A percentile compares a stretch with the other conserved stretches of the same genome.
Conservation (phyloP, 2,329 filamentous ascomycete genomes). For the Verticillium klebahnii region DNA sequence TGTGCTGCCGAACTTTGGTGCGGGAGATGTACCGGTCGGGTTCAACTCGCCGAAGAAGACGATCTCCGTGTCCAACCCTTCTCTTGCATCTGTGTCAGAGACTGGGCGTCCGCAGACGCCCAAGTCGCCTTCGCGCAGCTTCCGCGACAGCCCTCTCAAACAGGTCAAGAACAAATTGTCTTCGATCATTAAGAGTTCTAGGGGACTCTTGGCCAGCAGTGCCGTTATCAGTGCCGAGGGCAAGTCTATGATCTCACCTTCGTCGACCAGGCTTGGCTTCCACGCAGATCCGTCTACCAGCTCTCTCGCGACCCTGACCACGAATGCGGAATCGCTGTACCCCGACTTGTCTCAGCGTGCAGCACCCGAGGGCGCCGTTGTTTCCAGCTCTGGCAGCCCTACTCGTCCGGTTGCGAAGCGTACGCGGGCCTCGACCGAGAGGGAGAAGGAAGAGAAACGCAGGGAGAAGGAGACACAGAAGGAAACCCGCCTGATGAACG, state of each 20-base stretch:
- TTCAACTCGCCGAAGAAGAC: conserved; percentile 49
- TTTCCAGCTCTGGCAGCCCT: conserved; percentile 33
- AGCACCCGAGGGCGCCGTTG: conserved; percentile 18
- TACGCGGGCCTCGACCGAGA: conserved; percentile 55
- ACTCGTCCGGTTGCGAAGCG: conserved; percentile 37
- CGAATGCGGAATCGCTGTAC: conserved; percentile 33
- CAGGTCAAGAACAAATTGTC: conserved; percentile 91
- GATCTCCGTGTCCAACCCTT: conserved; percentile 54
- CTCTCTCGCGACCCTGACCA: conserved; percentile 29
- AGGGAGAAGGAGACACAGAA: conserved; percentile 64
- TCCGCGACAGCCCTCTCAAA: conserved; percentile 75
- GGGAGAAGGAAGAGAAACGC: conserved; percentile 61
- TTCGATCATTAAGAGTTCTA: conserved; percentile 84
- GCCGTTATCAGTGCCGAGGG: conserved; percentile 59
- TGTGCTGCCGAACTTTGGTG: conserved; percentile 32
- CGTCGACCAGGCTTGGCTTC: conserved; percentile 39
- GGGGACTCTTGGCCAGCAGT: conserved; percentile 78
- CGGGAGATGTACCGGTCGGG: conserved; percentile 6
- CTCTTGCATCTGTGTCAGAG: conserved; percentile 44
- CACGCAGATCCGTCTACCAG: conserved; percentile 44
- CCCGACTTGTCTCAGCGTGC: conserved; percentile 40
- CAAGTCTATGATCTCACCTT: conserved; percentile 54
- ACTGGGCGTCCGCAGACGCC: conserved; percentile 39
- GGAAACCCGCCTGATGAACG: conserved; percentile 56
- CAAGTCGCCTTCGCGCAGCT: conserved; percentile 52